These are phyloP conservation scores for Sporothrix humicola DNA, from an alignment of 2,329 filamentous ascomycete species.

Conservation along the genomic window DNA sequence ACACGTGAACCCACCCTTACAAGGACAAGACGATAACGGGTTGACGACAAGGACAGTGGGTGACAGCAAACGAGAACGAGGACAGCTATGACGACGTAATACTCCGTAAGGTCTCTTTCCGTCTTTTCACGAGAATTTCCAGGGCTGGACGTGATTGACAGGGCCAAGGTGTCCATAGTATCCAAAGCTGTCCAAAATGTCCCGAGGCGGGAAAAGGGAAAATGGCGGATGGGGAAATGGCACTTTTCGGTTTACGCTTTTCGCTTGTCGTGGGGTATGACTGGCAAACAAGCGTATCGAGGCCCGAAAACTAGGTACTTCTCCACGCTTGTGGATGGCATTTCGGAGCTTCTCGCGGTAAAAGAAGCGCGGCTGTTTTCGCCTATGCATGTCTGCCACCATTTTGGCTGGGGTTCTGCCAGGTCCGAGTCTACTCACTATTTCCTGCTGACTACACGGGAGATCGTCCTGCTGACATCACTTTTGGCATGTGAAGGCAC, in stretches of 20 bases:
- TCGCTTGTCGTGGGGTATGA: too few relatives aligned
- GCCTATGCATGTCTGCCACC: background rate
- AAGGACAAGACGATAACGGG: background rate
- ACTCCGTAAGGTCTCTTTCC: too few relatives aligned
- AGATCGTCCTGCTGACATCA: background rate
- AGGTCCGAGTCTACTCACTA: background rate
- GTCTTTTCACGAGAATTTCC: background rate
- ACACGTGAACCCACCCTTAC: background rate
- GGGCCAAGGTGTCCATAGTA: background rate
- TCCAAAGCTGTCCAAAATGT: background rate
- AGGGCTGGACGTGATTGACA: background rate
- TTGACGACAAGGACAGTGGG: too few relatives aligned
- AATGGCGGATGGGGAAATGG: too few relatives aligned
- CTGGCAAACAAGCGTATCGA: too few relatives aligned
- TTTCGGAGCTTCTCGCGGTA: too few relatives aligned
- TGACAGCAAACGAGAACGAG: background rate
- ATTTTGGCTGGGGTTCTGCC: background rate
- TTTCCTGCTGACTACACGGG: background rate
- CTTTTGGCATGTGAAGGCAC: constrained; percentile 18
- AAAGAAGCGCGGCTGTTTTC: too few relatives aligned
- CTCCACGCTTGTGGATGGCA: too few relatives aligned
- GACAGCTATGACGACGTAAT: too few relatives aligned
- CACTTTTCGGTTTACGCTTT: too few relatives aligned
- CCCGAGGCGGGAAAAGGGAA: background rate
- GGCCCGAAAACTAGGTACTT: too few relatives aligned